Base-by-base conservation (phyloP, 345 rosid species). In the Kandelia obovata region DNA sequence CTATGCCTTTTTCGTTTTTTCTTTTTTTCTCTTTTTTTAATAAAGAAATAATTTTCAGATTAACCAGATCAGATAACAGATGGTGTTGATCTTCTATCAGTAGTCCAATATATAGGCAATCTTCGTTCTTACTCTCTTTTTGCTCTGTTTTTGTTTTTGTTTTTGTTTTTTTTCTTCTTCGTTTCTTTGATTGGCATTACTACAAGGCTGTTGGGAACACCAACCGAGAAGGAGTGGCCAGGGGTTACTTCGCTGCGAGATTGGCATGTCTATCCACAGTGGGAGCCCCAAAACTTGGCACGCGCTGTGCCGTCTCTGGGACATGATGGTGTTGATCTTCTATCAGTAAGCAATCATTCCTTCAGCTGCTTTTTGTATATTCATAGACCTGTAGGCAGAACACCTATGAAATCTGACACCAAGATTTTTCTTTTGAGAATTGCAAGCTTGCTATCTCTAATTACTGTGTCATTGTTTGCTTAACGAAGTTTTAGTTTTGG, bases 251-350 rank as follows among this genome's bases (percentile, higher is more conserved):
- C 88, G 64, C 79, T 91, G 61, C 76, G 90, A 72, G 98, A 94
- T 70, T 94, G 98, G 97, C 98, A 94, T 76, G 89, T 84, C 9
- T 94, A 91, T 76, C 97, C 96, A 19, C 78, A 56, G 58, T 94
- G 98, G 98, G 89, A 87, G 71, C 81, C 89, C 47, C 97, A 94
- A 71, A 76, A 79, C 76, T 77, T 89, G 69, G 80, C 84, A 0
- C 91, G 85, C 13, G 90, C 83, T 60, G 96, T 89, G 65, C 95
- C 98, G 7, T 60, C 88, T 61, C 91, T 94, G n/a, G 79, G 77
- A 25, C 78, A 88, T 27, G 85, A 94, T 28, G 98, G 98, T 62
- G 85, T 93, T 68, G 97, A 91, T 67, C 97, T 94, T 77, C 82
- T 94, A 47, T 78, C 86, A 77, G 97, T 94, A 84, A 74, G 20